These are phyloP conservation scores for Aspergillus clavatus DNA, from an alignment of 2,329 filamentous ascomycete species.

Conservation along the genomic window DNA sequence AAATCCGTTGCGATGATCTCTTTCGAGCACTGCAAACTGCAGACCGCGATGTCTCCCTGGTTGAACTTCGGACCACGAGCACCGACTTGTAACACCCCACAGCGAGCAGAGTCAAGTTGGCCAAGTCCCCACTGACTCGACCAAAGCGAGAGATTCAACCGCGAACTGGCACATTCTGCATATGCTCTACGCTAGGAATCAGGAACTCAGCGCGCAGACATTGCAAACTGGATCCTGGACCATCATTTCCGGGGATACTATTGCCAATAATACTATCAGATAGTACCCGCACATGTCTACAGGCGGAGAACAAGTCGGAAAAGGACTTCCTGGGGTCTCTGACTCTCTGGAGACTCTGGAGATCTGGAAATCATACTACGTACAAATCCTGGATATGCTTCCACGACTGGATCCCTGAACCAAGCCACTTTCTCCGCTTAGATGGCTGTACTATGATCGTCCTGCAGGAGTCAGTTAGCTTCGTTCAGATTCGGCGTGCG, in stretches of 20 bases:
- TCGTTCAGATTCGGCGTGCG: no score
- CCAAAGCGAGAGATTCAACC: not conserved
- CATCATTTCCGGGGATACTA: not conserved
- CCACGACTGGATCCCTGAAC: constrained; percentile 4
- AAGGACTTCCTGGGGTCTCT: constrained; percentile 13
- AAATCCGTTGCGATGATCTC: not conserved
- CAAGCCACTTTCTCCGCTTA: not conserved
- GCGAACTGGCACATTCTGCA: no score
- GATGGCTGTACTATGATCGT: not conserved
- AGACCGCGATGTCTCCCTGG: not conserved
- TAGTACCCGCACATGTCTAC: not conserved
- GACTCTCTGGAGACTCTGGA: not conserved
- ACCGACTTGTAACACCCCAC: not conserved
- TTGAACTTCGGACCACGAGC: not conserved
- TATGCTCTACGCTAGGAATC: not conserved
- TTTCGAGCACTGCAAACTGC: not conserved
- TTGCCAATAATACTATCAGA: not conserved
- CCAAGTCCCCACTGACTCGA: not conserved
- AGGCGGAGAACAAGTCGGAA: constrained; percentile 8
- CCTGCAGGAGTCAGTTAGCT: not conserved
- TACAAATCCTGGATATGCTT: no score
- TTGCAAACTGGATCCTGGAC: no score
- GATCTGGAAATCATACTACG: no score
- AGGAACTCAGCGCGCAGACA: not conserved
- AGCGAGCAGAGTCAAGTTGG: not conserved